Evolutionary conservation across 371 early-diverging fungal genomes (phyloP).

Genomic region (Saksenaea vasiformis): DNA sequence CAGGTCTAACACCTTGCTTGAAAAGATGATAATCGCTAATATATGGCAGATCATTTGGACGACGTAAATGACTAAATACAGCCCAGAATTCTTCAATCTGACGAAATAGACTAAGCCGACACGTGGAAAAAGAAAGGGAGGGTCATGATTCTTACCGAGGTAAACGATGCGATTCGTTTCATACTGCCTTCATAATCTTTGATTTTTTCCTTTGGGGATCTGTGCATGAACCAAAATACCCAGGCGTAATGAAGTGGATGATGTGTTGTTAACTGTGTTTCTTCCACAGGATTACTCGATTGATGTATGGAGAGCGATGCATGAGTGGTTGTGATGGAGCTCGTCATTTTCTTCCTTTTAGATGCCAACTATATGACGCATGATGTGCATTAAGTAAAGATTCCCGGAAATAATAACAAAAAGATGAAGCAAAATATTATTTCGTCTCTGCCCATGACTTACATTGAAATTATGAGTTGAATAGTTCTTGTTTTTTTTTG

Average conservation of each 20-base stretch:
- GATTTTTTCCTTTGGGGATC: conserved; percentile 84
- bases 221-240: conserved; percentile 93
- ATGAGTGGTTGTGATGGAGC: conserved; percentile 4
- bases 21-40: conserved; percentile 96
- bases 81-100: conserved; percentile 94
- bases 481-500: too few species aligned
- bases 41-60: conserved; percentile 86
- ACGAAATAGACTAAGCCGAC: not conserved
- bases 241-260: conserved; percentile 69
- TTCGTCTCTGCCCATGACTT: not conserved
- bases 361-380: not conserved
- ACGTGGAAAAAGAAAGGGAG: not conserved
- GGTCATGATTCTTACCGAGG: conserved; percentile 58
- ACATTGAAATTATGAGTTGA: not conserved
- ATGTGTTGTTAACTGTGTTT: conserved; percentile 9
- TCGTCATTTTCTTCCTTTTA: not conserved
- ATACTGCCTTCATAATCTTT: conserved; percentile 86
- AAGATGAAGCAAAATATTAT: not conserved
- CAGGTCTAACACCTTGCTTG: conserved; percentile 93
- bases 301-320: conserved; percentile 1
- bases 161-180: conserved; percentile 83
- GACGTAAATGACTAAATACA: conserved; percentile 82
- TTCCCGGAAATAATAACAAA: not conserved
- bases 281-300: not conserved
- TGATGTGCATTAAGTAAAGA: not conserved